Evolutionary conservation across 2,329 filamentous ascomycete genomes (phyloP).

Genomic region (Pyrenochaeta sp.): DNA sequence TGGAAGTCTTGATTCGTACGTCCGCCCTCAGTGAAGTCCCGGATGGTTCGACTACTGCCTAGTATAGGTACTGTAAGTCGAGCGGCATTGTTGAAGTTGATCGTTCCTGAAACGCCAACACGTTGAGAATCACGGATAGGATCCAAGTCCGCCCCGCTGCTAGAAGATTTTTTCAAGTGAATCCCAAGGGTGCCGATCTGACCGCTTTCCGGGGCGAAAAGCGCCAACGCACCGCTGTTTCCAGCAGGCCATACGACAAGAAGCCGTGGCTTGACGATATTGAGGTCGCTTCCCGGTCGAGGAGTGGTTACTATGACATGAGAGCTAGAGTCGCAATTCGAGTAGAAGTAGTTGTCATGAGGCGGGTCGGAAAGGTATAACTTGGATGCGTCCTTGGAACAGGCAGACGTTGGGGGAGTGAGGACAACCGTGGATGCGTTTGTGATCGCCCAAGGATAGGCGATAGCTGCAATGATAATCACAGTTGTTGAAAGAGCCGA

Average conservation of each 20-base stretch:
- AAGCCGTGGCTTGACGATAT: slow-evolving; percentile 64
- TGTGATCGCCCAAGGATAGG: too few species aligned
- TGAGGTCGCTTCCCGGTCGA: slow-evolving; percentile 60
- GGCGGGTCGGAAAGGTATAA: slow-evolving; percentile 63
- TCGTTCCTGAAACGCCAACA: slow-evolving; percentile 61
- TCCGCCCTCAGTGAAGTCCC: slow-evolving; percentile 68
- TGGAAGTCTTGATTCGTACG: slow-evolving; percentile 63
- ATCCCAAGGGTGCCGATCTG: slow-evolving; percentile 63
- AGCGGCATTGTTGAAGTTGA: slow-evolving; percentile 67
- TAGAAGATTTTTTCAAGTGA: slow-evolving; percentile 59
- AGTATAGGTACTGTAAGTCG: slow-evolving; percentile 64
- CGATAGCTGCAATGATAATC: too few species aligned
- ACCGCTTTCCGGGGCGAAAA: slow-evolving; percentile 63
- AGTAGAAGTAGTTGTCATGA: slow-evolving; percentile 71
- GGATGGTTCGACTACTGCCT: slow-evolving; percentile 68
- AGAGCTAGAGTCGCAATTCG: slow-evolving; percentile 66
- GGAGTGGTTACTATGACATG: slow-evolving; percentile 70
- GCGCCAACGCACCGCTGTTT: slow-evolving; percentile 66
- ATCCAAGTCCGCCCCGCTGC: slow-evolving; percentile 53
- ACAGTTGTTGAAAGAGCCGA: too few species aligned
- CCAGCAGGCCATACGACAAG: slow-evolving; percentile 70
- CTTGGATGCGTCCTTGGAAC: slow-evolving; percentile 23
- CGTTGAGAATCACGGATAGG: slow-evolving; percentile 53
- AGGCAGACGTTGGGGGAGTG: slow-evolving; percentile 5
- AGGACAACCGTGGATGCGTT: too few species aligned